A percentile compares a stretch with the other conserved stretches of the same genome.
Evolutionary conservation across 1,284 basidiomycete genomes (phyloP).

Genomic region (Trichosporon sp.): DNA sequence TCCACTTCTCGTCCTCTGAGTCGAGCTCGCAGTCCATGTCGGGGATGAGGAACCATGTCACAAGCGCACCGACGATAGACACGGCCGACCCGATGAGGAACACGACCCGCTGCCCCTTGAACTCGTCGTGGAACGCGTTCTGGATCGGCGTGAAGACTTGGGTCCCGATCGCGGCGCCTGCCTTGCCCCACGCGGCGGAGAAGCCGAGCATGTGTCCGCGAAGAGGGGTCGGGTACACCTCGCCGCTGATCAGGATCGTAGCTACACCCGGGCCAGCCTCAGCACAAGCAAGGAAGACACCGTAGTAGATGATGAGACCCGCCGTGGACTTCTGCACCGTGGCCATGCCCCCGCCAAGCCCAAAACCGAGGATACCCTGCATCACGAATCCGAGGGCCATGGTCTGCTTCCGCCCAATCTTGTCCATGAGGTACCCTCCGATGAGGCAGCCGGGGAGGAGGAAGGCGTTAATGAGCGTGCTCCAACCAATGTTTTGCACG

Average conservation of each 20-base stretch:
- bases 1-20: conserved; percentile 37
- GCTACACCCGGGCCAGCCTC: conserved; percentile 56
- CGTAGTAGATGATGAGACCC: conserved; percentile 34
- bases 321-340: conserved; percentile 38
- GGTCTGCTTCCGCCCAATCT: conserved; percentile 53
- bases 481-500: conserved; percentile 53
- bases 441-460: conserved; percentile 67
- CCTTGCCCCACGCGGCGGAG: conserved; percentile 67
- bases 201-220: conserved; percentile 71
- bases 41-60: conserved; percentile 37
- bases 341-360: conserved; percentile 33
- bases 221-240: conserved; percentile 66
- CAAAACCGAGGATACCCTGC: conserved; percentile 33
- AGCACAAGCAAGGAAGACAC: conserved; percentile 32
- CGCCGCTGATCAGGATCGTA: conserved; percentile 48
- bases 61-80: conserved; percentile 37
- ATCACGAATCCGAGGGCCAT: conserved; percentile 35
- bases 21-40: conserved; percentile 33
- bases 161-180: conserved; percentile 62
- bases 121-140: conserved; percentile 35
- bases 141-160: conserved; percentile 64
- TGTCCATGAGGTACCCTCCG: conserved; percentile 72
- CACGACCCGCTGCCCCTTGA: conserved; percentile 9
- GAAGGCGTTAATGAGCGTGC: conserved; percentile 43
- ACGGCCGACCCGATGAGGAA: conserved; percentile 24